Base-by-base conservation (phyloP, 2,329 filamentous ascomycete genomes). In the Fonsecaea erecta region DNA sequence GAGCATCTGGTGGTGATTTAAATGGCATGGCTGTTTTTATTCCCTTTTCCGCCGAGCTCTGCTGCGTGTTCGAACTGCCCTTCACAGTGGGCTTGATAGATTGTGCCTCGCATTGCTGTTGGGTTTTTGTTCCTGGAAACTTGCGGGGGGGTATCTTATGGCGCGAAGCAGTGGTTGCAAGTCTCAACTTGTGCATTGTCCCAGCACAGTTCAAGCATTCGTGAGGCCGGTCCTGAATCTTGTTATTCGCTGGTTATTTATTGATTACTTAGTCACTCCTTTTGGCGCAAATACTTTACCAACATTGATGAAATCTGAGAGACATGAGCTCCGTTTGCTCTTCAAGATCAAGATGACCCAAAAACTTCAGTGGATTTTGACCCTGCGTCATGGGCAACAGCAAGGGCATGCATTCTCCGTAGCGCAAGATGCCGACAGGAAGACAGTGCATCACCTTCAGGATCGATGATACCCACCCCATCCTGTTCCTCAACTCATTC, bases 141-240 rank as follows among this genome's bases (percentile, higher is more conserved):
- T 32, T 34, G 43, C 18, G 34, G 9, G 26, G n/a, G 51, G 61
- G 64, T 61, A 66, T 64, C 61, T 66, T 64, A 63, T 58, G 64
- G 64, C 56, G 55, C 51, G n/a, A 30, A 30, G 28, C 18, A 55
- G n/a, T 54, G 40, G 59, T 24, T 12, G 32, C 21, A 52, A 40
- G 30, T 16, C 21, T 16, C 18, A 6, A 16, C 34, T 40, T 52
- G 16, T 52, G 12, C 14, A 24, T 32, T 26, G 52, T 34, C 26
- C 16, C 30, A 21, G 5, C 12, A n/a, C 52, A 5, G 8, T 18
- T 2, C n/a, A n/a, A 30, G 30, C 30, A 30, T 16, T 21, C 2
- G 18, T 21, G 26, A 32, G 28, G 52, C 8, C 2, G 16, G n/a
- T n/a, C 34, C 52, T 53, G 26, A 9, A 8, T n/a, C 16, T 30